Evolutionary conservation across 2,329 filamentous ascomycete genomes (phyloP), one percentile per base, ranked within the genome.

Genomic region (Cladosporium sp.): DNA sequence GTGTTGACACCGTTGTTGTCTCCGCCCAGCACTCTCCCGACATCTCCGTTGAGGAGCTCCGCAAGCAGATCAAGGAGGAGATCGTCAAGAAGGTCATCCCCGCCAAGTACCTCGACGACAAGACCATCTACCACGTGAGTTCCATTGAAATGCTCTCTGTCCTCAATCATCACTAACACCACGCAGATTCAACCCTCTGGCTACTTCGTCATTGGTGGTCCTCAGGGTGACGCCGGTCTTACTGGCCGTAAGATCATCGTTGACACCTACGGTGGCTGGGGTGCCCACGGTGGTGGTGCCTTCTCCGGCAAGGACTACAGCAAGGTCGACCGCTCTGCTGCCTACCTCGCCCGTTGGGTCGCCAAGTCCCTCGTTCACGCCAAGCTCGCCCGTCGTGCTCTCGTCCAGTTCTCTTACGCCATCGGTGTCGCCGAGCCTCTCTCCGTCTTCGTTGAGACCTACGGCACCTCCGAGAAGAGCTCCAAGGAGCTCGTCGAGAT

Each of bases 271-370:
- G 94, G 94, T 83, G 94, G 94, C 73, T 97, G 94, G 94, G 94
- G 94, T 82, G 94, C 94, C 71, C 94, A 99, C 85, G 94, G 94
- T 84, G 94, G 94, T 84, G 94, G 94, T 88, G 94, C 94, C 78
- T 99, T 99, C 89, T 97, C 94, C 72, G 94, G 94, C 74, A 99
- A 99, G 88, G 94, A 99, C 79, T 99, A 97, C 87, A 97, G 92
- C 85, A 99, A 99, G 87, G 94, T 99, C 80, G 94, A 99, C 77
- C 90, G 94, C 72, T 97, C 94, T 56, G 94, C 94, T 67, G 94
- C 94, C 73, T 99, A 99, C 82, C 87, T 97, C 69, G 92, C 85
- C 69, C 92, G 94, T 76, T 99, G 94, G 94, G 92, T 99, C 77
- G 94, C 94, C 81, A 99, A 99, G 86, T 99, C 94, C 42, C 86